These are phyloP conservation scores for Botryobasidium botryosum DNA, from an alignment of 768 basidiomycete genomes.

Conservation along the genomic window DNA sequence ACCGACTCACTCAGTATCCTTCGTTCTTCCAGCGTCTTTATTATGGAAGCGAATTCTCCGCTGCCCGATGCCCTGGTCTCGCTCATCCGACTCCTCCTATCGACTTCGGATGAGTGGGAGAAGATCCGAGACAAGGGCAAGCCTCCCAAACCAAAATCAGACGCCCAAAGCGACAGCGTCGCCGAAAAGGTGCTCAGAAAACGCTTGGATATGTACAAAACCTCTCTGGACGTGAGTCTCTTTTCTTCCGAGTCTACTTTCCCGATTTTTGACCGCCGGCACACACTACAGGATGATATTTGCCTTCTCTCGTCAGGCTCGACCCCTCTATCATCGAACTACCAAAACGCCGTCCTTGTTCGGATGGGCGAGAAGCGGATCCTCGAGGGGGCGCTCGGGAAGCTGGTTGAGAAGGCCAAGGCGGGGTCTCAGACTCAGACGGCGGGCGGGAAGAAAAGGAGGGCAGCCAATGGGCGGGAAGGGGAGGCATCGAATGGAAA, in stretches of 20 bases:
- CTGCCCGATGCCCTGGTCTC: constrained; percentile 43
- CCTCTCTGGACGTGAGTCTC: constrained; percentile 36
- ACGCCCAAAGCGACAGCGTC: constrained; percentile 31
- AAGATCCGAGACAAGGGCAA: constrained; percentile 43
- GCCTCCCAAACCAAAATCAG: constrained; percentile 54
- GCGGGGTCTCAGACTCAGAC: too few relatives aligned
- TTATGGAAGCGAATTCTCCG: constrained; percentile 26
- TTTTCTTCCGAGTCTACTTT: not conserved
- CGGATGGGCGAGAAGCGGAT: constrained; percentile 69
- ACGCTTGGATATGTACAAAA: constrained; percentile 40
- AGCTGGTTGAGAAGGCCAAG: too few relatives aligned
- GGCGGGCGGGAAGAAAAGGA: too few relatives aligned
- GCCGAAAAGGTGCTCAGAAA: constrained; percentile 31
- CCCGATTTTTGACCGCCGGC: not conserved
- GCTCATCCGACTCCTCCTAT: constrained; percentile 44
- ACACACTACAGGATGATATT: not conserved
- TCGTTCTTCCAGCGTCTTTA: constrained; percentile 29
- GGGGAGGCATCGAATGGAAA: too few relatives aligned
- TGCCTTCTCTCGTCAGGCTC: constrained; percentile 22
- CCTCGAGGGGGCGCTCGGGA: constrained; percentile 23
- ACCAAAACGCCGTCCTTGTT: constrained; percentile 48
- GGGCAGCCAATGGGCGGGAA: too few relatives aligned
- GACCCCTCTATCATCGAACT: constrained; percentile 27
- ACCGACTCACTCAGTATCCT: not conserved
- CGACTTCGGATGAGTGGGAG: constrained; percentile 40